Base-by-base conservation (phyloP, 495 filamentous ascomycete genomes). In the Trichoderma asperelloides region DNA sequence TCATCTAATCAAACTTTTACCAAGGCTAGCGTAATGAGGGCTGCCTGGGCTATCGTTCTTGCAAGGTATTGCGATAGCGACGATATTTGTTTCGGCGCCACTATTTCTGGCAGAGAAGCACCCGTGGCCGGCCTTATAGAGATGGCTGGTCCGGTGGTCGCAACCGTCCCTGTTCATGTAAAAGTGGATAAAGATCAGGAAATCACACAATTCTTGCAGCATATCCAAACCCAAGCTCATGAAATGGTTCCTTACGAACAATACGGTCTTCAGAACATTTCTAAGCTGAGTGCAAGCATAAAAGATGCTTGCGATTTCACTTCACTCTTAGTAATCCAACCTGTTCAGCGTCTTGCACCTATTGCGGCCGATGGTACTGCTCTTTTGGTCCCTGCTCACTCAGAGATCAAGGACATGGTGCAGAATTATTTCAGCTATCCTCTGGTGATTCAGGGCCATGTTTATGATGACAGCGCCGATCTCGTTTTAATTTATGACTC, bases 21-120 rank as follows among this genome's bases (percentile, higher is more conserved):
- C 0, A 75, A 80, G 28, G 80, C 81, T 64, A 76, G 79, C 0
- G 74, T 83, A 4, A 73, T 83, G 25, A 81, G 80, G 65, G 74
- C 73, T 3, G 78, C 80, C 3, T 83, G 80, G 80, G 78, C 79
- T 1, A 71, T 81, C 16, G 65, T 79, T 1, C 71, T 79, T 27
- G 73, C 75, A 15, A 69, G 71, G 0, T 69, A 80, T 45, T 78
- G 77, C 21, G 76, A 73, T 0, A 74, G 71, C 1, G 70, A 76
- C 23, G 63, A 64, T 21, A 33, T 64, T 18, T 64, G 37, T 16
- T 64, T 43, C n/a, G 63, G 63, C 3, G 33, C 63, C 11, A 64
- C 63, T 23, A 41, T 40, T 33, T 40, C 63, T 64, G 63, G 63
- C 18, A 40, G 63, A 40, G 23, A 64, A 9, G 63, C 63, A 5